Evolutionary conservation across 495 filamentous ascomycete genomes (phyloP), one percentile per base, ranked within the genome.

Genomic region (Neurospora africana): DNA sequence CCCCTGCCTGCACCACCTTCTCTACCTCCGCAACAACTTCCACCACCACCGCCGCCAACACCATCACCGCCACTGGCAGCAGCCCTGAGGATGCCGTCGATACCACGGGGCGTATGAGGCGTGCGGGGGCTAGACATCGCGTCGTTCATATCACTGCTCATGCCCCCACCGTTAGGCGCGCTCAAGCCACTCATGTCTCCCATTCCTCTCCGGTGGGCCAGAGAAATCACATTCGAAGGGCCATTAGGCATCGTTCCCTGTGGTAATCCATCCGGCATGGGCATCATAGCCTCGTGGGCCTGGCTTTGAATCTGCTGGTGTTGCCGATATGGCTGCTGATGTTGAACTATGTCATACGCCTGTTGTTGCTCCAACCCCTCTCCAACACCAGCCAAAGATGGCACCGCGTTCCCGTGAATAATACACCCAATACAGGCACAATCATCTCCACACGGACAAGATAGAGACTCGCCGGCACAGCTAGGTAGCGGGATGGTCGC

Each of bases 401-500:
- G 53, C 27, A 9, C 53, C 53, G 53, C 27, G 13, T 65, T 33
- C 6, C 53, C 53, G 6, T 71, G 77, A n/a, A 81, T 73, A 17
- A 74, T 30, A 71, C 86, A 88, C 19, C 84, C 86, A 4, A 85
- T 73, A 71, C 86, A 88, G 33, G 82, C 73, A 73, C 86, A 88
- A 70, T 84, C 82, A 69, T 87, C 84, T 6, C 85, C 86, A 69
- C 86, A 88, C 4, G 81, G 83, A 69, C 86, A 88, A 58, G 76
- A 78, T 9, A 76, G 73, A 75, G 70, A 79, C 77, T 8, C 85
- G 83, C 2, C 75, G 77, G 65, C 83, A 83, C 5, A 76, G 41
- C 74, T 77, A 10, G 76, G 73, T 23, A 83, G 76, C 5, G 83
- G 79, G 38, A 87, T 81, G 23, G 81, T 81, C 19, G 87, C 83